Evolutionary conservation across 139 green algal species (phyloP), one percentile per base, ranked within the genome.

Genomic region (Tetraselmis chui): DNA sequence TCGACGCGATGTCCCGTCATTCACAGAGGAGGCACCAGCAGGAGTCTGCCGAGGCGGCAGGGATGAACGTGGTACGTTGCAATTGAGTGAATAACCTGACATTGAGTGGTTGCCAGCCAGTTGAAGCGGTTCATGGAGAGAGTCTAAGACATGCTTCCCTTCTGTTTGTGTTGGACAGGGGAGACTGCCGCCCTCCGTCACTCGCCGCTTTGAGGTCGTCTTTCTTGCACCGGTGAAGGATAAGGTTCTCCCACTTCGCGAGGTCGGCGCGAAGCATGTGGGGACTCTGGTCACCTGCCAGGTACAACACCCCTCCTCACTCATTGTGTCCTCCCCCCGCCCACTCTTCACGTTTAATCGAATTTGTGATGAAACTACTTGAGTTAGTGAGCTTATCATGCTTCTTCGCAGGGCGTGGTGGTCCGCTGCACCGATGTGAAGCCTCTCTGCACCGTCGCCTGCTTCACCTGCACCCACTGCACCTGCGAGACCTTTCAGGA

Each of bases 401-500:
- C 32, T 27, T 23, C 80, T 83, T 45, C 27, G 78, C 90, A 95
- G 89, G 96, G 96, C 31, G 94, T 99, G 0, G 89, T 98, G 23
- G 98, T 95, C 0, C 90, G 97, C 59, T 89, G 96, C 24, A 96
- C 90, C 1, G 96, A 99, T 80, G 96, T 99, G 30, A 96, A 97
- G 84, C 96, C 96, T 0, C 80, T 97, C 84, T 84, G 98, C 0
- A 85, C 87, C 0, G 95, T 99, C 27, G 94, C 96, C 26, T 97
- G 96, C 0, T 99, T 99, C 90, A 93, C 95, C 23, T 97, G 98
- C 86, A 89, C 92, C 58, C 89, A 95, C 32, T 94, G 86, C 27
- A 95, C 94, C 1, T 93, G 91, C 77, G 95, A 99, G 88, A 90
- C 97, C n/a, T 99, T 97, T 89, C 96, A 99, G 90, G 94, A 98